These are phyloP conservation scores for Talaromyces sp. DNA, from an alignment of 2,329 filamentous ascomycete species.

Conservation along the genomic window DNA sequence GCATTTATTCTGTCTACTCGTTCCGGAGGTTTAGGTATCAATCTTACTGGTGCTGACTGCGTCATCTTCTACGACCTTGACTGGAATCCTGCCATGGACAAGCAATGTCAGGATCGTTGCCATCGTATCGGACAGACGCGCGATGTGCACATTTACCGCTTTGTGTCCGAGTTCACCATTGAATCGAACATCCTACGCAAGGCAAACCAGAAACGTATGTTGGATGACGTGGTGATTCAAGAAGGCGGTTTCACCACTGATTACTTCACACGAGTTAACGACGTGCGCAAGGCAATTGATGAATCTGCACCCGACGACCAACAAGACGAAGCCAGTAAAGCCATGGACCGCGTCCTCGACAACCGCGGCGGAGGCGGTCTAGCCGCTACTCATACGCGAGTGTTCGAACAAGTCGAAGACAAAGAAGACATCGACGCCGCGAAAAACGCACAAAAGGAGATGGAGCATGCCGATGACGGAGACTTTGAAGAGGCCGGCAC, in stretches of 20 bases:
- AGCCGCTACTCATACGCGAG: constrained; percentile 54
- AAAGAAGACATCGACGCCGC: constrained; percentile 87
- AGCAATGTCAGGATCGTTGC: constrained; percentile 95
- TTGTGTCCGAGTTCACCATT: constrained; percentile 90
- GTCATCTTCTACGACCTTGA: constrained; percentile 99
- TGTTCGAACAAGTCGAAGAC: constrained; percentile 82
- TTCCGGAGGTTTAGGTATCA: constrained; percentile 92
- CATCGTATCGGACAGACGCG: constrained; percentile 97
- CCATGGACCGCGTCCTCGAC: constrained; percentile 82
- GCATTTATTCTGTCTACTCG: constrained; percentile 94
- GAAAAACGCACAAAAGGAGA: constrained; percentile 82
- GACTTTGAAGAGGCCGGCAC: constrained; percentile 71
- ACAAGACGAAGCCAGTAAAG: constrained; percentile 72
- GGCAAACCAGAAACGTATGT: constrained; percentile 93
- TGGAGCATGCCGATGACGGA: constrained; percentile 76
- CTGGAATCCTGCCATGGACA: constrained; percentile 99
- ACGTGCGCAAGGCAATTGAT: constrained; percentile 65
- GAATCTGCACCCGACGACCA: constrained; percentile 56
- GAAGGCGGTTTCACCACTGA: constrained; percentile 98
- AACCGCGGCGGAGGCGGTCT: constrained; percentile 58
- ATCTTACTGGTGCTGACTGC: constrained; percentile 91
- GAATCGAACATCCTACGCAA: constrained; percentile 97
- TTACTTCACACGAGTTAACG: constrained; percentile 75
- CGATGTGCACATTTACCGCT: constrained; percentile 95
- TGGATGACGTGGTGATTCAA: constrained; percentile 97